Percentiles rank a stretch among this genome's conserved stretches.
These are phyloP conservation scores for Aureobasidium namibiae DNA, from an alignment of 2,329 filamentous ascomycete genomes.

Conservation along the genomic window DNA sequence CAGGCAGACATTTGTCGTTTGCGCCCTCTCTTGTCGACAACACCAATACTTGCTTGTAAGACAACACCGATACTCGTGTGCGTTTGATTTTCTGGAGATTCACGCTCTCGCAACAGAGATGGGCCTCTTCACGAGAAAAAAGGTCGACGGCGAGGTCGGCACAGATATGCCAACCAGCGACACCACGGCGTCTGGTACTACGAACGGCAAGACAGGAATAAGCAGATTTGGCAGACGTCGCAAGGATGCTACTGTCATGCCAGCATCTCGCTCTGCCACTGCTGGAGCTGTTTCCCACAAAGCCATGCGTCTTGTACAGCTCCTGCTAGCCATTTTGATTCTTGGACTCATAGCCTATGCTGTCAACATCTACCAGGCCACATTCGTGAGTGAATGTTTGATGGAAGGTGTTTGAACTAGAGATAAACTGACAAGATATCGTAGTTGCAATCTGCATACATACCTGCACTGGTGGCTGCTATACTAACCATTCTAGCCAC, in stretches of 20 bases:
- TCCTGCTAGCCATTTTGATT: background rate
- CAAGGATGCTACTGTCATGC: background rate
- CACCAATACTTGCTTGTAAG: no score
- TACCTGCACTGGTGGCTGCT: background rate
- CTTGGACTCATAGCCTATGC: constrained; percentile 3
- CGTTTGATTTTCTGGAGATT: background rate
- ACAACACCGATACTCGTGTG: no score
- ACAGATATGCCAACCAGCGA: background rate
- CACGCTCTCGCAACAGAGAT: background rate
- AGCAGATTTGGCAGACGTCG: background rate
- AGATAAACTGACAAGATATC: background rate
- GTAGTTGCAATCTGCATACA: constrained; percentile 5
- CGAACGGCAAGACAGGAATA: background rate
- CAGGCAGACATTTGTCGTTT: background rate
- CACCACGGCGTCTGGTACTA: background rate
- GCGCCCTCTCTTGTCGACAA: background rate
- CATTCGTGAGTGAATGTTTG: background rate
- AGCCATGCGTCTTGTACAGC: background rate
- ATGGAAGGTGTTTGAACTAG: background rate
- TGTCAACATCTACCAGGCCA: background rate
- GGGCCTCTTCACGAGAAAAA: background rate
- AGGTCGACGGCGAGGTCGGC: background rate
- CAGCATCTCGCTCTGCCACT: background rate
- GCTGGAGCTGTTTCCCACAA: background rate
- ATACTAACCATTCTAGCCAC: background rate